Conservation (phyloP, 2,329 filamentous ascomycete species). For the Raffaelea arxii region DNA sequence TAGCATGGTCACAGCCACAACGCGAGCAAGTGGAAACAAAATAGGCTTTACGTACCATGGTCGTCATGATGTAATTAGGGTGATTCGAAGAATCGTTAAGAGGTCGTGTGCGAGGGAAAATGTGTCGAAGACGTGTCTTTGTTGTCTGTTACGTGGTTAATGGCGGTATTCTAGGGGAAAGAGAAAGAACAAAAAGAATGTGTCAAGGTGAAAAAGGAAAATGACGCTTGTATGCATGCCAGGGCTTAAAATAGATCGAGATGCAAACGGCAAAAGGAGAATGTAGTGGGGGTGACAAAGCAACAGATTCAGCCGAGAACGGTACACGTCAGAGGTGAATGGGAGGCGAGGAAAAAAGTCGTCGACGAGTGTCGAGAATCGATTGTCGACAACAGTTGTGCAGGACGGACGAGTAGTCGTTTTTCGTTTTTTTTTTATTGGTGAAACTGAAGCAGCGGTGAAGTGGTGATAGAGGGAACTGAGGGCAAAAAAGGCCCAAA, state of each 20-base stretch:
- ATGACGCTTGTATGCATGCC: no score
- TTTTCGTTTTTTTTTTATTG: no score
- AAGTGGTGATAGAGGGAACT: not conserved
- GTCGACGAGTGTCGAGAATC: no score
- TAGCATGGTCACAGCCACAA: not conserved
- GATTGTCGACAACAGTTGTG: not conserved
- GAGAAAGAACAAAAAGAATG: not conserved
- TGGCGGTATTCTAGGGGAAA: not conserved
- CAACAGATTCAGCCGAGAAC: no score
- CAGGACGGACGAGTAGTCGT: not conserved
- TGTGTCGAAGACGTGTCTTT: no score
- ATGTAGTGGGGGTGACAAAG: not conserved
- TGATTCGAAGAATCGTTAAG: constrained; percentile 11
- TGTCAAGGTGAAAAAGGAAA: not conserved
- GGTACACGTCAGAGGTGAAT: no score
- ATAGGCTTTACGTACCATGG: constrained; percentile 32
- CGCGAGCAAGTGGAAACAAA: not conserved
- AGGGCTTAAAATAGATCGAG: not conserved
- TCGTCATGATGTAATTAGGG: constrained; percentile 32
- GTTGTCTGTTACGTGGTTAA: no score
- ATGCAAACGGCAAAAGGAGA: not conserved
- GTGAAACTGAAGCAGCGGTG: constrained; percentile 2
- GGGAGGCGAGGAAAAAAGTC: no score
- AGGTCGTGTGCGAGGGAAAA: constrained; percentile 6
- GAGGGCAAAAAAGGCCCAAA: not conserved